phyloP scores from a whole-genome alignment of 2,329 filamentous ascomycete species.

The Samsoniella hepiali region DNA sequence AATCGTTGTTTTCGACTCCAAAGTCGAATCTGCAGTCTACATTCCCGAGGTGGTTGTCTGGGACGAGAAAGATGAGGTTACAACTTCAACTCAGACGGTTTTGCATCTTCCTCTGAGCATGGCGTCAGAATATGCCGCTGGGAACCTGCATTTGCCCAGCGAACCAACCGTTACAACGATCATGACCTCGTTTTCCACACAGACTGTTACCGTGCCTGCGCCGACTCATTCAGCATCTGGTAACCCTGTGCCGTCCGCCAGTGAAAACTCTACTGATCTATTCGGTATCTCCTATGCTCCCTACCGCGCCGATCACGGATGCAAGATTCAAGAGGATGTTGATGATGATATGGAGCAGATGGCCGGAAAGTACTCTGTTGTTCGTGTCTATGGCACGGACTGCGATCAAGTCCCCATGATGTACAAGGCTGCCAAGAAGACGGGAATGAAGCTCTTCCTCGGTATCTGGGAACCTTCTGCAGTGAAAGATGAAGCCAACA shows the following conservation, averaged over 20 bases:
- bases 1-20: slow-evolving; percentile 36
- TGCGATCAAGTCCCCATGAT: slow-evolving; percentile 69
- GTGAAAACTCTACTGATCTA: slow-evolving; percentile 22
- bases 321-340: slow-evolving; percentile 65
- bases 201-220: slow-evolving; percentile 13
- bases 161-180: slow-evolving; percentile 1
- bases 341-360: slow-evolving; percentile 59
- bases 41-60: slow-evolving; percentile 54
- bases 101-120: slow-evolving; percentile 22
- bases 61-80: slow-evolving; percentile 56
- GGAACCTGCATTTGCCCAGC: neutral
- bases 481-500: slow-evolving; percentile 54
- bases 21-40: slow-evolving; percentile 39
- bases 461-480: slow-evolving; percentile 66
- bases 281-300: slow-evolving; percentile 49
- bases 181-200: slow-evolving; percentile 11
- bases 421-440: slow-evolving; percentile 58
- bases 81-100: slow-evolving; percentile 40
- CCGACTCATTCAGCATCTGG: neutral
- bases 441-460: slow-evolving; percentile 67
- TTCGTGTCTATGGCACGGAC: slow-evolving; percentile 78
- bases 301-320: slow-evolving; percentile 51
- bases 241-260: neutral
- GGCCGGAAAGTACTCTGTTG: slow-evolving; percentile 51
- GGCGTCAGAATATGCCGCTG: neutral